Evolutionary conservation across 257 asterid genomes (phyloP), one percentile per base, ranked within the genome.

Genomic region (Buddleja alternifolia): DNA sequence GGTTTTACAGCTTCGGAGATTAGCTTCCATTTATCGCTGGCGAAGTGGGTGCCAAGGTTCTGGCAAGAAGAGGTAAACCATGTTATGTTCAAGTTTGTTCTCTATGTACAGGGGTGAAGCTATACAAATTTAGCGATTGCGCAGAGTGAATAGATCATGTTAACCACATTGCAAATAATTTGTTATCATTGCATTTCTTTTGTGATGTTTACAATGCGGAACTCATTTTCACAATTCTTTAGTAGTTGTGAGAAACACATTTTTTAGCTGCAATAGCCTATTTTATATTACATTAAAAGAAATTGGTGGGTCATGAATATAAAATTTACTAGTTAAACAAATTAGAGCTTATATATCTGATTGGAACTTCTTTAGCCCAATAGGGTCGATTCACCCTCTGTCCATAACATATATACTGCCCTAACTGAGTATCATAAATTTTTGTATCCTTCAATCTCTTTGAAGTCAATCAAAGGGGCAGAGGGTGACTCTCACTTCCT

Each of bases 1-100:
- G 65, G 42, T 17, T 78, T 66, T 34, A 54, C 74, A 93, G 99
- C 88, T 94, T 40, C 86, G 82, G 55, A 79, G 78, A 81, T 63
- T 94, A 80, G 96, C 99, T 61, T 77, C 96, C 34, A 82, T 91
- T 51, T 94, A 91, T 75, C 83, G 92, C 34, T 76, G 91, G 85
- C 78, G 69, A 56, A 89, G 97, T 83, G 82, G 76, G 46, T 80
- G 85, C 48, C 93, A 86, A 82, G 92, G 95, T 62, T 87, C 94
- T 75, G 96, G 99, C 73, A 90, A 83, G 84, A 90, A 87, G 90
- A 91, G 96, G 97, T 93, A 82, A 67, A 48, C 34, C 9, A 1
- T 57, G 42, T 69, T 42, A 50, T 65, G 23, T 63, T 66, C 16
- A 40, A 64, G 16, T 58, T 47, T 62, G 16, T 67, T 65, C 20